Base-by-base conservation (phyloP, 208 protist species). In the Leishmania guyanensis region DNA sequence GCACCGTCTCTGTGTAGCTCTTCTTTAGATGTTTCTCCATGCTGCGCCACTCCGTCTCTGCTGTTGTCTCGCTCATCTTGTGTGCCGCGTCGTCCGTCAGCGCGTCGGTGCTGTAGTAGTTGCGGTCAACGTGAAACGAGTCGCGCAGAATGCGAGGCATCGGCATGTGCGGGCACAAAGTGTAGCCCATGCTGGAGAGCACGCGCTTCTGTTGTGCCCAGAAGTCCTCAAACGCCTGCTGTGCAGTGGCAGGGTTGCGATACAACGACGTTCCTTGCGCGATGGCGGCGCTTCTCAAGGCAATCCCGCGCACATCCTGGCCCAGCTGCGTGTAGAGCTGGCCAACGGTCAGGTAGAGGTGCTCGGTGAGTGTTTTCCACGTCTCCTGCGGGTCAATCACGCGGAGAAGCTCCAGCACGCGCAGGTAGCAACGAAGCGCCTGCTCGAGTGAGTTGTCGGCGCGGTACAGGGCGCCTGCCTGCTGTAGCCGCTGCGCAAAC, bases 351-450 rank as follows among this genome's bases (percentile, higher is more conserved):
- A 86, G 77, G 68, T 89, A 84, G 17, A 94, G 70, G 77, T 94
- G 91, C 88, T 96, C 91, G 79, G 84, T 85, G 14, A 95, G 73
- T 36, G 77, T 62, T 39, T 74, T 69, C 93, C 93, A 96, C 77
- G 78, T 84, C 58, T 90, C 87, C 56, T 84, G 76, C 73, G 85
- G 83, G 66, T 90, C 89, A 39, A 93, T 79, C 3, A 79, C 79
- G 70, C 88, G 84, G 58, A 92, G 82, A 22, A 97, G 82, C 82
- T 88, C 81, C 46, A 92, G 76, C 65, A 90, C 90, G 39, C 89
- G 88, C 77, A 95, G 79, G 76, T 93, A 94, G 84, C 91, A 95
- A 29, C 93, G 89, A 56, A 97, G 79, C 8, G 93, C 77, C 62
- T 79, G 77, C 71, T 94, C 87, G 29, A 82, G 74, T 29, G 89